Percentiles rank a stretch among this genome's conserved stretches.
Conservation (phyloP, 371 early-diverging fungal species). For the Apophysomyces ossiformis region DNA sequence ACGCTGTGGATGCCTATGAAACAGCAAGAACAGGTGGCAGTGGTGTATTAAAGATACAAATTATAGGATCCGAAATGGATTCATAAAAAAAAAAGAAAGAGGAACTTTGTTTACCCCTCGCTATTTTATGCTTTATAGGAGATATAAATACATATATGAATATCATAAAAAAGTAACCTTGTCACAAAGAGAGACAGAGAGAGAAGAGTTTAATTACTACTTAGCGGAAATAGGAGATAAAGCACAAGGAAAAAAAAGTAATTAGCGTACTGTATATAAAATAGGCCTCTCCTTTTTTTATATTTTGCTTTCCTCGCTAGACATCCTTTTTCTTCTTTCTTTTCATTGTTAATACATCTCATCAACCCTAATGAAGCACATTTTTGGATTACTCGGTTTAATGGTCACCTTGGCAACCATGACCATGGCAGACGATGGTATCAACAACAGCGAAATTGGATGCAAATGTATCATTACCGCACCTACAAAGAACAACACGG, state of each 20-base stretch:
- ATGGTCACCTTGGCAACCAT: not conserved
- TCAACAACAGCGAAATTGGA: constrained; percentile 11
- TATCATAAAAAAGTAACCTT: too few relatives aligned
- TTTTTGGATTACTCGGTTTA: not conserved
- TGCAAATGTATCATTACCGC: constrained; percentile 34
- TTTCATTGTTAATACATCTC: too few relatives aligned
- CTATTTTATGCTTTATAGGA: too few relatives aligned
- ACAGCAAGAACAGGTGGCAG: constrained; percentile 15
- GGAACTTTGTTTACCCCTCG: not conserved
- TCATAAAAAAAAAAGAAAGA: constrained; percentile 18
- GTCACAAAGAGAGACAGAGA: too few relatives aligned
- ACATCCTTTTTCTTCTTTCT: too few relatives aligned
- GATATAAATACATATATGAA: too few relatives aligned
- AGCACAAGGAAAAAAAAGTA: too few relatives aligned
- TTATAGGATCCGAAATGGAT: constrained; percentile 15
- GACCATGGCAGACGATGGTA: constrained; percentile 6
- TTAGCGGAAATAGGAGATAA: too few relatives aligned
- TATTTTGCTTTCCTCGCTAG: too few relatives aligned
- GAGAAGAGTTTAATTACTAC: too few relatives aligned
- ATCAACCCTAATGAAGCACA: not conserved
- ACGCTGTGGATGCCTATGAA: constrained; percentile 23
- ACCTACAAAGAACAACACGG: constrained; percentile 17
- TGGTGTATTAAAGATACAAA: constrained; percentile 27
- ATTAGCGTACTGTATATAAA: too few relatives aligned
- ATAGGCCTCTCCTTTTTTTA: too few relatives aligned